Evolutionary conservation across 768 basidiomycete genomes (phyloP).

Genomic region (Phaffia tasmanica): DNA sequence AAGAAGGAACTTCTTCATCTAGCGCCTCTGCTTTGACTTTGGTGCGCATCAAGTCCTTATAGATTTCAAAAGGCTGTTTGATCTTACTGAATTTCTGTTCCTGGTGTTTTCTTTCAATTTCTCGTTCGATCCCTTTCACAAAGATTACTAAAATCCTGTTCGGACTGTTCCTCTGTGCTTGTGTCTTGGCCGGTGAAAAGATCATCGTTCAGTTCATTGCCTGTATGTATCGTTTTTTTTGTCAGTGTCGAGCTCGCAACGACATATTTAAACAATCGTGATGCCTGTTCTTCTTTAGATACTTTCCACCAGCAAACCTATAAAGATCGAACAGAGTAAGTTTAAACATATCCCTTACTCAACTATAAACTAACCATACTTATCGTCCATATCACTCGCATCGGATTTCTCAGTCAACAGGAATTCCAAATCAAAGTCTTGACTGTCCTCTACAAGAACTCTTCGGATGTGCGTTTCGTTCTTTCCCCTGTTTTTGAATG

Average conservation of each 20-base stretch:
- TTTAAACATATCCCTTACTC: too few relatives aligned
- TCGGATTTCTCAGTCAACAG: conserved; percentile 56
- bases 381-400: conserved; percentile 43
- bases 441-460: conserved; percentile 66
- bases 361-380: too few relatives aligned
- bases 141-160: conserved; percentile 53
- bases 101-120: neutral
- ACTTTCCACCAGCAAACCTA: conserved; percentile 13
- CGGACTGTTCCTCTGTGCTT: conserved; percentile 56
- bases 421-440: conserved; percentile 64
- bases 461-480: conserved; percentile 44
- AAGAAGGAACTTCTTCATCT: conserved; percentile 27
- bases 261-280: neutral
- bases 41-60: conserved; percentile 38
- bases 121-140: too few relatives aligned
- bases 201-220: conserved; percentile 72
- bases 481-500: neutral
- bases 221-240: conserved; percentile 21
- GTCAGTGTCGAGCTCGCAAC: neutral
- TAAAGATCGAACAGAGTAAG: conserved; percentile 20
- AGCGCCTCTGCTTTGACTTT: conserved; percentile 16
- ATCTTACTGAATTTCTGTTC: neutral
- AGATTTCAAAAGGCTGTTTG: conserved; percentile 37
- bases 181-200: conserved; percentile 68
- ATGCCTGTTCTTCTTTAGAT: neutral